phyloP scores from a whole-genome alignment of 2,329 filamentous ascomycete species.

The Hymenoscyphus fructigenus region DNA sequence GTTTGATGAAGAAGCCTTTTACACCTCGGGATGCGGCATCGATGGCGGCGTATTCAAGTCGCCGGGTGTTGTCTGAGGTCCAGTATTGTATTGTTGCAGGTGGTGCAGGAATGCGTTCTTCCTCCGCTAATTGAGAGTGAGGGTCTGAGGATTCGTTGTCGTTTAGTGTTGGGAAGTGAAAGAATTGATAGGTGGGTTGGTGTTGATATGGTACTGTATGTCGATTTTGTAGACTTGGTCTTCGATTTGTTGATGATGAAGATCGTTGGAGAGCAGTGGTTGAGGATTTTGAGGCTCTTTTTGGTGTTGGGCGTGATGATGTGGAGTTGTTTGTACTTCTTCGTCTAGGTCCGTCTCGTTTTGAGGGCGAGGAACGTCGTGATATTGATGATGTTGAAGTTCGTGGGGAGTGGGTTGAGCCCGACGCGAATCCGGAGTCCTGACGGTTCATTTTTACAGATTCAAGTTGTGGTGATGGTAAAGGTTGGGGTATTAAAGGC shows the following conservation, averaged over 20 bases:
- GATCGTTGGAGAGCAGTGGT: conserved; percentile 9
- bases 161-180: conserved; percentile 33
- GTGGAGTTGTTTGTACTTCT: conserved; percentile 19
- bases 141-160: conserved; percentile 12
- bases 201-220: conserved; percentile 11
- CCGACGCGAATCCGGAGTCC: conserved; percentile 34
- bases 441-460: conserved; percentile 30
- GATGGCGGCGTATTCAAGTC: conserved; percentile 65
- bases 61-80: conserved; percentile 62
- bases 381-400: conserved; percentile 23
- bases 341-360: conserved; percentile 17
- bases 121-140: background rate
- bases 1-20: conserved; percentile 58
- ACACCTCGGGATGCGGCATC: conserved; percentile 61
- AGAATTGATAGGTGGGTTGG: conserved; percentile 29
- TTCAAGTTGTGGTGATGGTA: conserved; percentile 17
- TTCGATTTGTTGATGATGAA: conserved; percentile 10
- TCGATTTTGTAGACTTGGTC: conserved; percentile 16
- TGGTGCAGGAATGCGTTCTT: conserved; percentile 41
- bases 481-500: conserved; percentile 4
- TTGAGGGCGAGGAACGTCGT: conserved; percentile 15
- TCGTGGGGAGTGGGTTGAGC: conserved; percentile 17
- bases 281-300: conserved; percentile 24
- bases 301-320: conserved; percentile 25
- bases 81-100: conserved; percentile 65